Evolutionary conservation across 2,329 filamentous ascomycete species (phyloP), one percentile per base, ranked within the genome.

Genomic region (Teratosphaeria gauchensis): DNA sequence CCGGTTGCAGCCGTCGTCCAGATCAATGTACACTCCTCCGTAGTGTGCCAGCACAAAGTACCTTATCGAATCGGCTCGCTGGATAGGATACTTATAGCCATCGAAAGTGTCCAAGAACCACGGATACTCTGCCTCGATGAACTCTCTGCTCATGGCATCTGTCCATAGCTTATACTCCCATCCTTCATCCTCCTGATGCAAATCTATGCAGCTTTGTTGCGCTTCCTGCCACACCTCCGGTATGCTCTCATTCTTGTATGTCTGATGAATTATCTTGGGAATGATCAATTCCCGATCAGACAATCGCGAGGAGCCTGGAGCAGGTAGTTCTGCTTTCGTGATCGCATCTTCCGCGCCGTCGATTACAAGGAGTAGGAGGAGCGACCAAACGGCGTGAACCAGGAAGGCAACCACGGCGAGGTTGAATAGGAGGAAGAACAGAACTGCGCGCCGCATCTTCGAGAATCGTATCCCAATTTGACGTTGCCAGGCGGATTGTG

Each of bases 161-260:
- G 88, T 90, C 89, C 89, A 94, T 21, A 92, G 80, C 85, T 89
- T 89, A 75, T 89, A 89, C 69, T 90, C 85, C 71, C 86, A 91
- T 64, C 62, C 62, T 1, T 83, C 79, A 2, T 65, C 62, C 59
- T 65, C 61, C n/a, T 59, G 60, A 69, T 91, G 87, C 55, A 86
- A 71, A 24, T 86, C 80, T 57, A 84, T 75, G 74, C 88, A 90
- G 65, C 79, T 85, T 72, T 84, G 76, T 65, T 88, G 85, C 33
- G 86, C 80, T 9, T 78, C 79, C 59, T 78, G 74, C 88, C 88
- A 90, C 56, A 84, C 80, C 53, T 75, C 76, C 0, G 87, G 87
- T 46, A 90, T 84, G 51, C 79, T 83, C 58, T 85, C 82, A 69
- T 88, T 89, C 67, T 83, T 83, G 73, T 89, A 89, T 9, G 87